These are phyloP conservation scores for Coemansia sp. DNA, from an alignment of 192 early-diverging fungal genomes.

Conservation along the genomic window DNA sequence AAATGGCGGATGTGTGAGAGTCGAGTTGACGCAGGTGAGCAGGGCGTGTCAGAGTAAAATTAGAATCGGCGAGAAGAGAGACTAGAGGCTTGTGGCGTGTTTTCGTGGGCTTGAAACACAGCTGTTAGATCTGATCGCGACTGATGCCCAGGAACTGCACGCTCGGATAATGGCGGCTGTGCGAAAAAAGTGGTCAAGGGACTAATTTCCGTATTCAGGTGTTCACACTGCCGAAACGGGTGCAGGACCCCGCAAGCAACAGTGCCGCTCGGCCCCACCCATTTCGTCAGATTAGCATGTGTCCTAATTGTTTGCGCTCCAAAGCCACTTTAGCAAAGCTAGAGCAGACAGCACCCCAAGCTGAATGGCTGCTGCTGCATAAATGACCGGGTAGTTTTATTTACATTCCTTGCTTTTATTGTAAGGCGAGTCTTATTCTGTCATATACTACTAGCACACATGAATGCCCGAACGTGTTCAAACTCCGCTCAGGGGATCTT, in stretches of 20 bases:
- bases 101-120: not conserved
- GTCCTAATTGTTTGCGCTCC: not conserved
- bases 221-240: constrained; percentile 1
- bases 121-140: not conserved
- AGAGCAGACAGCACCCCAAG: not conserved
- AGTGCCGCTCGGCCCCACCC: not conserved
- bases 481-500: constrained; percentile 5
- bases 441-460: not conserved
- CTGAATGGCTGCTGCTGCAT: not conserved
- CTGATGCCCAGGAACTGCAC: not conserved
- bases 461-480: not conserved
- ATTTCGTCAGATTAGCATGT: not conserved
- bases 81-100: not conserved
- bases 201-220: constrained; percentile 5
- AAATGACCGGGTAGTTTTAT: not conserved
- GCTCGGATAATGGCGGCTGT: constrained; percentile 1
- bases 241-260: not conserved
- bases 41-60: not conserved
- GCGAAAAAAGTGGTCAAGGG: constrained; percentile 6
- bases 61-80: not conserved
- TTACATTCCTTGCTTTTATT: not conserved
- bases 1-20: not conserved
- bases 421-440: not conserved
- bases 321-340: not conserved
- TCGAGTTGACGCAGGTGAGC: constrained; percentile 4